A percentile compares a stretch with the other conserved stretches of the same genome.
phyloP scores from a whole-genome alignment of 768 basidiomycete genomes.

The Psilocybe subaeruginosa region DNA sequence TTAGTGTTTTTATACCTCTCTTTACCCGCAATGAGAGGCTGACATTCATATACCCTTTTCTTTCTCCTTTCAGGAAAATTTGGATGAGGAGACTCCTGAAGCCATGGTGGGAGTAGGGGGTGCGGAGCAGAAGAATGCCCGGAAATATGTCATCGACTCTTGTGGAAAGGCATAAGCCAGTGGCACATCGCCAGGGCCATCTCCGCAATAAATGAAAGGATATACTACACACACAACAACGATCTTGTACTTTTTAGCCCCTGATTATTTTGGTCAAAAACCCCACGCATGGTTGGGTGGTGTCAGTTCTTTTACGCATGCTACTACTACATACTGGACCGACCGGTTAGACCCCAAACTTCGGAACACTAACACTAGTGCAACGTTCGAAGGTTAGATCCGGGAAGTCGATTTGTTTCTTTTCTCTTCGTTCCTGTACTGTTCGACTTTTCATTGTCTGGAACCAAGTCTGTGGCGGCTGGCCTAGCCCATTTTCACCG shows the following conservation, averaged over 20 bases:
- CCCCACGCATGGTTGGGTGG: not conserved
- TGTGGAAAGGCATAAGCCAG: conserved; percentile 56
- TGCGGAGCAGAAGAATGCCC: conserved; percentile 80
- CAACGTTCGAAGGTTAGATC: not conserved
- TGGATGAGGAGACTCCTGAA: conserved; percentile 87
- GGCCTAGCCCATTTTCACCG: not conserved
- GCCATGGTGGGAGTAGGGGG: conserved; percentile 90
- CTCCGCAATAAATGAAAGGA: conserved; percentile 9
- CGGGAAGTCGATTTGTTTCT: not conserved
- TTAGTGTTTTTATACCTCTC: conserved; percentile 42
- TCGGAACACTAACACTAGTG: not conserved
- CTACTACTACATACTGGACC: not conserved
- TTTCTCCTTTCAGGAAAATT: conserved; percentile 61
- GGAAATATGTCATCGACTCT: conserved; percentile 71
- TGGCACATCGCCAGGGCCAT: conserved; percentile 2
- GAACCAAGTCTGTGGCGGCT: not conserved
- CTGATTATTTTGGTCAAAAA: conserved; percentile 1
- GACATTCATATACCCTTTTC: not conserved
- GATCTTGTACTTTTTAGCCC: conserved; percentile 12
- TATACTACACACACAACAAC: not conserved
- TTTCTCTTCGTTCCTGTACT: not conserved
- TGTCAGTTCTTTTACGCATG: not conserved
- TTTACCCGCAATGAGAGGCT: conserved; percentile 7
- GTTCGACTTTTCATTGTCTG: not conserved
- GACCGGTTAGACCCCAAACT: not conserved